A percentile compares a stretch with the other conserved stretches of the same genome.
Conservation (phyloP, 208 protist genomes). For the Acanthamoeba culbertsoni region DNA sequence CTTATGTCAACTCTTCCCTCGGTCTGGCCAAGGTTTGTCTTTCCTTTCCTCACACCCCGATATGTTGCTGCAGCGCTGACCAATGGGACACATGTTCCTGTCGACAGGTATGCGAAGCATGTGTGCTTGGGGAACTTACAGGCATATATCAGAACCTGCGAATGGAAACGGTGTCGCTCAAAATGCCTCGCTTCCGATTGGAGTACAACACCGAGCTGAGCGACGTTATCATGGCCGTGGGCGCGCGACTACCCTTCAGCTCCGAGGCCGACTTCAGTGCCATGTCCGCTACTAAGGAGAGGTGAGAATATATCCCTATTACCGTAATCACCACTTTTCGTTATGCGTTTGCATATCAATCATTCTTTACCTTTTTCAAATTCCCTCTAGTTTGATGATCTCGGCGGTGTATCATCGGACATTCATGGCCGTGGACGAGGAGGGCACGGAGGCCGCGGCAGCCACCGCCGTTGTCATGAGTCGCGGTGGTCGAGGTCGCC, state of each 20-base stretch:
- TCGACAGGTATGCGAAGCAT: too few species aligned
- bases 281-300: not conserved
- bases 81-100: not conserved
- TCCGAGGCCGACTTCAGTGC: not conserved
- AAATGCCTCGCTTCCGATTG: not conserved
- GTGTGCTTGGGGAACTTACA: too few species aligned
- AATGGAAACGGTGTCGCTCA: not conserved
- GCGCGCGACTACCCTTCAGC: not conserved
- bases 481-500: not conserved
- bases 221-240: not conserved
- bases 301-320: not conserved
- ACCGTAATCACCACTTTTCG: not conserved
- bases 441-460: not conserved
- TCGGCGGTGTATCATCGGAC: not conserved
- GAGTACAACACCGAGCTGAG: not conserved
- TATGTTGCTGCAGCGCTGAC: not conserved
- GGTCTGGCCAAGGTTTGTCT: not conserved
- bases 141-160: too few species aligned
- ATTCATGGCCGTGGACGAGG: constrained; percentile 21
- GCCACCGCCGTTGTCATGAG: constrained; percentile 3
- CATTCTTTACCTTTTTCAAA: not conserved
- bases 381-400: not conserved
- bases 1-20: not conserved
- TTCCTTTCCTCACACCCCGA: not conserved
- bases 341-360: too few species aligned